These are phyloP conservation scores for Triticum dicoccoides DNA, from an alignment of 176 grass and related monocot genomes.

Conservation along the genomic window DNA sequence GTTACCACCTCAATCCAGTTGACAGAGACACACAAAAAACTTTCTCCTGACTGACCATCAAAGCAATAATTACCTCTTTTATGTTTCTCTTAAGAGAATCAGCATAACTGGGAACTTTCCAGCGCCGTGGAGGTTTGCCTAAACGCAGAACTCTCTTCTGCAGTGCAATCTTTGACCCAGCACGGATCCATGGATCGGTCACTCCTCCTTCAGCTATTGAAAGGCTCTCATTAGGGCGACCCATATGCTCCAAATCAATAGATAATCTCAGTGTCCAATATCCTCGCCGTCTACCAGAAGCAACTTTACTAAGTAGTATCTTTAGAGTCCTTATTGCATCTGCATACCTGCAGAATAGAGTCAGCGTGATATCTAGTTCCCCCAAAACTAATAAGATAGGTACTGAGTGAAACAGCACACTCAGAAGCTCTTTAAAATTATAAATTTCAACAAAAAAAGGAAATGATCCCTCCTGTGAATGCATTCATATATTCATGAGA, in stretches of 20 bases:
- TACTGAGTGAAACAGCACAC: not conserved
- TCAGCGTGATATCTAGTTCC: not conserved
- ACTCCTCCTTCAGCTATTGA: slow-evolving; percentile 73
- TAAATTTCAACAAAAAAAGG: not conserved
- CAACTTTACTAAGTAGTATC: slow-evolving; percentile 50
- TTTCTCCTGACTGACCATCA: not conserved
- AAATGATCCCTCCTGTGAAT: not conserved
- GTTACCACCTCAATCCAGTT: not conserved
- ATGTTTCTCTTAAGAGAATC: slow-evolving; percentile 63
- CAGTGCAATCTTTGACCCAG: slow-evolving; percentile 75
- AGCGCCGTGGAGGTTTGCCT: slow-evolving; percentile 83
- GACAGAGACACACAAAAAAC: not conserved
- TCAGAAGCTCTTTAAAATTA: not conserved
- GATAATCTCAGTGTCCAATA: slow-evolving; percentile 86
- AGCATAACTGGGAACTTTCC: slow-evolving; percentile 84
- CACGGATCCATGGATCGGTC: slow-evolving; percentile 69
- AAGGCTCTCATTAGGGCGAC: slow-evolving; percentile 69
- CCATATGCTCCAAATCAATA: slow-evolving; percentile 87
- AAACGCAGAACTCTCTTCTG: slow-evolving; percentile 77
- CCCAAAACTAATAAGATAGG: slow-evolving; percentile 9
- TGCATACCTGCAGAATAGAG: slow-evolving; percentile 59
- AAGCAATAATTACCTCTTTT: slow-evolving; percentile 53
- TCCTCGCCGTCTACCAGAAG: slow-evolving; percentile 59
- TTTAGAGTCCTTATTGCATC: slow-evolving; percentile 82
- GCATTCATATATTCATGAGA: not conserved